Evolutionary conservation across 1,139 yeast genomes (phyloP).

Genomic region (Yamadazyma buinensis): DNA sequence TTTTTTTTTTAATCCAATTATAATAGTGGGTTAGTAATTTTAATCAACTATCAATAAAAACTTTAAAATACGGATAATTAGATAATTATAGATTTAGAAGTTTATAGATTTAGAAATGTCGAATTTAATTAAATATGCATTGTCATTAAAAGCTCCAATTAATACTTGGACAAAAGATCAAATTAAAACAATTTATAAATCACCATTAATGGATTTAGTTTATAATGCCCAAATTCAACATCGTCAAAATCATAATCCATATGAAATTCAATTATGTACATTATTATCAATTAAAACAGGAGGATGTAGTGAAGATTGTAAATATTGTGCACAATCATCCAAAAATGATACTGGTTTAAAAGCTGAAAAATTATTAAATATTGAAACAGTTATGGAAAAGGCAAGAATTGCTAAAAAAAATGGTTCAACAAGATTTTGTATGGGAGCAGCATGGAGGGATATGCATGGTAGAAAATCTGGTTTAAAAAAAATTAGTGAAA

Average conservation of each 20-base stretch:
- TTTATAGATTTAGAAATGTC: not conserved
- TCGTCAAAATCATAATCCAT: conserved; percentile 62
- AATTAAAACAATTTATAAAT: conserved; percentile 53
- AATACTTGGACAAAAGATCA: conserved; percentile 61
- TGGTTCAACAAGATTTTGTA: conserved; percentile 76
- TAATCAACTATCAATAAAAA: too few relatives aligned
- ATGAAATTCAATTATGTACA: conserved; percentile 72
- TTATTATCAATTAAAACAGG: conserved; percentile 73
- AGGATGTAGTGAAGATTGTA: conserved; percentile 80
- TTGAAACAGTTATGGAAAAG: conserved; percentile 60
- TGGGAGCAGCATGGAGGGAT: conserved; percentile 90
- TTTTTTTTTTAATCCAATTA: too few relatives aligned
- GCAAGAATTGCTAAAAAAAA: conserved; percentile 65
- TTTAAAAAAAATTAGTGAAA: conserved; percentile 55
- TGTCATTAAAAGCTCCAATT: conserved; percentile 25
- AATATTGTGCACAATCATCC: conserved; percentile 74
- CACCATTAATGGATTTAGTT: conserved; percentile 64
- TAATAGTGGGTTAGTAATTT: too few relatives aligned
- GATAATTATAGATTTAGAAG: too few relatives aligned
- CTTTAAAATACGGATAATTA: too few relatives aligned
- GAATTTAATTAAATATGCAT: conserved; percentile 4
- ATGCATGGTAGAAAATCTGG: conserved; percentile 77
- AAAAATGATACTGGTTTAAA: conserved; percentile 65
- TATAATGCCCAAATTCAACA: conserved; percentile 64
- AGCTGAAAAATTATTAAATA: conserved; percentile 59